Percentiles rank a stretch among this genome's conserved stretches.
Evolutionary conservation across 768 basidiomycete species (phyloP).

Genomic region (Kwoniella sp.): DNA sequence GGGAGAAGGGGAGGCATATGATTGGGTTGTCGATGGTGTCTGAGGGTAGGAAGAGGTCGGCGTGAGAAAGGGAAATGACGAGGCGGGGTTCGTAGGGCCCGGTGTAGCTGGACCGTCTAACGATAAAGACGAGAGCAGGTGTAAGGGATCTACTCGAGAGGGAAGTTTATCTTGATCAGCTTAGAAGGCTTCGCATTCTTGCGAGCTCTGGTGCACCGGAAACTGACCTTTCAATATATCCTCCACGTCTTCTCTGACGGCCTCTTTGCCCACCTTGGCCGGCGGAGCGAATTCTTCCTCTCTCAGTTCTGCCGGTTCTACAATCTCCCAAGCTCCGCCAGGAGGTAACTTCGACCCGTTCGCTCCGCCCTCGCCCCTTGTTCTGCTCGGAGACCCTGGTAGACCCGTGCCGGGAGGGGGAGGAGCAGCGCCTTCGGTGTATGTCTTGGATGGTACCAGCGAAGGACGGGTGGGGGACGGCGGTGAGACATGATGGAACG

Average conservation of each 20-base stretch:
- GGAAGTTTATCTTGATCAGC: too few species aligned
- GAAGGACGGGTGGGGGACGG: slow-evolving; percentile 27
- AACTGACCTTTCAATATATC: slow-evolving; percentile 74
- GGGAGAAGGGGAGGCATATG: slow-evolving; percentile 62
- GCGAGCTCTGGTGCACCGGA: neutral
- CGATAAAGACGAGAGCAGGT: slow-evolving; percentile 26
- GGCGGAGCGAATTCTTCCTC: slow-evolving; percentile 26
- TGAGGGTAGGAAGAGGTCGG: slow-evolving; percentile 23
- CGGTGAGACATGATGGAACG: slow-evolving; percentile 35
- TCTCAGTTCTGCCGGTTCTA: slow-evolving; percentile 33
- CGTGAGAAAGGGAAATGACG: slow-evolving; percentile 40
- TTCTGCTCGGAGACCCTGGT: slow-evolving; percentile 13
- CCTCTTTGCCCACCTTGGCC: slow-evolving; percentile 58
- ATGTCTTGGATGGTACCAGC: slow-evolving; percentile 35
- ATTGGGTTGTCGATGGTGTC: slow-evolving; percentile 65
- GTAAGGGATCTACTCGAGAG: slow-evolving; percentile 18
- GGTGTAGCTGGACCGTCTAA: slow-evolving; percentile 35
- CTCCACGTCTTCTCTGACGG: slow-evolving; percentile 69
- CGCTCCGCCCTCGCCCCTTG: neutral
- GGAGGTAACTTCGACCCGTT: slow-evolving; percentile 40
- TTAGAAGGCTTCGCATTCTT: neutral
- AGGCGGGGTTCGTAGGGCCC: slow-evolving; percentile 33
- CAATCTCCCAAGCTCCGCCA: slow-evolving; percentile 51
- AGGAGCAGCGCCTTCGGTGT: slow-evolving; percentile 35
- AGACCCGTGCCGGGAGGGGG: slow-evolving; percentile 38